These are phyloP conservation scores for Venturia oleaginea DNA, from an alignment of 2,329 filamentous ascomycete genomes.

Conservation along the genomic window DNA sequence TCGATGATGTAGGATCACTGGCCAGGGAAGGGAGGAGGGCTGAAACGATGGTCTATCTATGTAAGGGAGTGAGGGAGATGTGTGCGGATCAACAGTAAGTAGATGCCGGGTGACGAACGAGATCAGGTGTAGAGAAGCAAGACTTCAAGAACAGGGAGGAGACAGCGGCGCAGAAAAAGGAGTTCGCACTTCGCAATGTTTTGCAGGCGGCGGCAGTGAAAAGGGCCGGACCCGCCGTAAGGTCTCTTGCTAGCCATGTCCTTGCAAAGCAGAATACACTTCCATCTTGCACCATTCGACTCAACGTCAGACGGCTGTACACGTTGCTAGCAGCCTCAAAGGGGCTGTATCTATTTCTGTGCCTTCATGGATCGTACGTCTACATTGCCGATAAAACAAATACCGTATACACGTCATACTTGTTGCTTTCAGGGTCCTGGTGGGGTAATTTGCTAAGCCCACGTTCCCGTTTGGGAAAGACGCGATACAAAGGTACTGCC, in stretches of 20 bases:
- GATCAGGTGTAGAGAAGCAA: not conserved
- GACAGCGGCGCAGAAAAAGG: not conserved
- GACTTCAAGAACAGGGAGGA: not conserved
- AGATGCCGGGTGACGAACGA: not conserved
- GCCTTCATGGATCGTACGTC: not conserved
- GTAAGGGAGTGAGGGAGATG: not conserved
- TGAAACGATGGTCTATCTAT: not conserved
- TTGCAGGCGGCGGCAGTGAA: not conserved
- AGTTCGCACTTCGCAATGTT: not conserved
- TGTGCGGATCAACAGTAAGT: not conserved
- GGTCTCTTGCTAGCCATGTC: not conserved
- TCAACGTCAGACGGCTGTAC: not conserved
- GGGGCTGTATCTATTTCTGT: not conserved
- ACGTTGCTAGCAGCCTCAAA: not conserved
- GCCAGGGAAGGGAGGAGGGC: not conserved
- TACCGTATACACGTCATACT: not conserved
- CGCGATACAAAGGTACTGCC: not conserved
- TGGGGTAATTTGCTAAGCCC: not conserved
- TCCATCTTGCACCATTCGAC: not conserved
- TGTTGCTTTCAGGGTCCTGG: not conserved
- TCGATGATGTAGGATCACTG: constrained; percentile 4
- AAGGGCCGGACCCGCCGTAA: not conserved
- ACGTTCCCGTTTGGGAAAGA: not conserved
- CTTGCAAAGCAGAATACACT: not conserved
- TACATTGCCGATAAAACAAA: not conserved